Conservation (phyloP, 2,329 filamentous ascomycete species). For the Cordyceps cateniannulata region DNA sequence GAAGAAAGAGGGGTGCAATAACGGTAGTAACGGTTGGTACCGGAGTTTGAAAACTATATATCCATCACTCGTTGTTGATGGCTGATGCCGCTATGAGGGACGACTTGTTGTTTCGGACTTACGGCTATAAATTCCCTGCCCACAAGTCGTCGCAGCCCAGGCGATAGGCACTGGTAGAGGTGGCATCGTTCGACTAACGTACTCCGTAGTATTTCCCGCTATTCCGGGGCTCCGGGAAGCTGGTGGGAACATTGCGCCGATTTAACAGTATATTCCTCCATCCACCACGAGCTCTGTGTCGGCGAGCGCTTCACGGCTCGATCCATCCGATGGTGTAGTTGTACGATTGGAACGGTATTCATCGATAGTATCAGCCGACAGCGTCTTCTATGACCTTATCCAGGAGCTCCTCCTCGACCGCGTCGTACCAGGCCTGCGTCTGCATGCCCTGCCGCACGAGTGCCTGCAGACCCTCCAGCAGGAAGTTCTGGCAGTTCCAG, state of each 20-base stretch:
- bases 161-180: too few species aligned
- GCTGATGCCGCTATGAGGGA: neutral
- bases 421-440: constrained; percentile 13
- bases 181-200: neutral
- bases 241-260: neutral
- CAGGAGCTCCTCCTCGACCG: constrained; percentile 11
- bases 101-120: neutral
- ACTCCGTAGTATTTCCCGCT: neutral
- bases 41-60: neutral
- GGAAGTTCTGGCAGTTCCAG: constrained; percentile 16
- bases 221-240: neutral
- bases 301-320: neutral
- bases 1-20: neutral
- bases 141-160: too few species aligned
- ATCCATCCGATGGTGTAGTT: neutral
- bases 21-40: neutral
- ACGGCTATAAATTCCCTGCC: neutral
- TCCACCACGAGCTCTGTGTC: neutral
- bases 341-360: neutral
- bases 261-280: neutral
- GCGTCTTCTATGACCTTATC: constrained; percentile 13
- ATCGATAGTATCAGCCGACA: neutral
- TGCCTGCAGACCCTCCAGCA: constrained; percentile 14
- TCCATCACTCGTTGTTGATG: neutral
- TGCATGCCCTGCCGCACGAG: constrained; percentile 13